Evolutionary conservation across 1,139 yeast genomes (phyloP).

Genomic region (Debaryomyces udenii): DNA sequence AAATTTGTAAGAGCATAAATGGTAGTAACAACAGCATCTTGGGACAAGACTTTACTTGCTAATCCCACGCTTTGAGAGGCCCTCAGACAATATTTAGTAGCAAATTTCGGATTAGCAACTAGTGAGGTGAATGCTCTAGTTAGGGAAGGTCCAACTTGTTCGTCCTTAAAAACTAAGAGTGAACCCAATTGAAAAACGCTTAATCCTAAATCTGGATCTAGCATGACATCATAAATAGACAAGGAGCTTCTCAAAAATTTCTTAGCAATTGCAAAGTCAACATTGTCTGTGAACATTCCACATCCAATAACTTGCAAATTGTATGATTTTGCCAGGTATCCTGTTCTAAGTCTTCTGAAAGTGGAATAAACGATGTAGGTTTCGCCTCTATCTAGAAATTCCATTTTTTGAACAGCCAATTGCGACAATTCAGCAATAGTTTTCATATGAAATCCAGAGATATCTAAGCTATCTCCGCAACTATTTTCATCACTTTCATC

Average conservation of each 20-base stretch:
- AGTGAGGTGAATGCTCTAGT: conserved; percentile 54
- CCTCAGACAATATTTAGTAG: conserved; percentile 31
- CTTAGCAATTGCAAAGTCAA: conserved; percentile 36
- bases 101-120: conserved; percentile 47
- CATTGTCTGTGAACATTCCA: conserved; percentile 45
- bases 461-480: conserved; percentile 21
- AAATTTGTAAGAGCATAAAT: conserved; percentile 82
- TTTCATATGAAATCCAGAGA: conserved; percentile 29
- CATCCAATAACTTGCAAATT: conserved; percentile 47
- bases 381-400: conserved; percentile 49
- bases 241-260: conserved; percentile 42
- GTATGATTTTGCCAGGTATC: conserved; percentile 44
- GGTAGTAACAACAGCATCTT: conserved; percentile 84
- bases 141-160: conserved; percentile 47
- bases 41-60: conserved; percentile 55
- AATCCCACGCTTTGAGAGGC: conserved; percentile 48
- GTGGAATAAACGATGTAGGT: conserved; percentile 48
- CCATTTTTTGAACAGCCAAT: conserved; percentile 43
- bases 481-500: conserved; percentile 13
- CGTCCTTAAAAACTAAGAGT: conserved; percentile 51
- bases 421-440: conserved; percentile 35
- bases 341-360: conserved; percentile 39
- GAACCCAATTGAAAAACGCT: conserved; percentile 59
- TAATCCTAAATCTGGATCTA: conserved; percentile 50
- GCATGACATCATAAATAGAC: conserved; percentile 45